phyloP scores from a whole-genome alignment of 805 yeast species.

The Monosporozyma siamensis region DNA sequence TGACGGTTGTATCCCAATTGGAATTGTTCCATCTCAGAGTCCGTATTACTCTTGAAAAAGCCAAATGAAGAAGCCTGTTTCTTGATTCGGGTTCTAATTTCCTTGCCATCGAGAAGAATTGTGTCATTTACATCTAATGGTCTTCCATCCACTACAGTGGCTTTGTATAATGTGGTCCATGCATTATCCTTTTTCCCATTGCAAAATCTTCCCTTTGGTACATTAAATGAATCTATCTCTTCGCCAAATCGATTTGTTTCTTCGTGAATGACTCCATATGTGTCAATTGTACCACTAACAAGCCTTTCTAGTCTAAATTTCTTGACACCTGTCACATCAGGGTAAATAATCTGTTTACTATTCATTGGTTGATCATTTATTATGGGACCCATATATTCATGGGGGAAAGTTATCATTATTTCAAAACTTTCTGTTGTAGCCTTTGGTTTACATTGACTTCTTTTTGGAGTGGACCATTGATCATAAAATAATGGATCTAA shows the following conservation, averaged over 20 bases:
- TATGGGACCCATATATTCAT: constrained; percentile 6
- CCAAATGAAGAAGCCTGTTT: no score
- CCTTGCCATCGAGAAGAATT: background rate
- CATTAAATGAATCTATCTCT: no score
- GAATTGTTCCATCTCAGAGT: background rate
- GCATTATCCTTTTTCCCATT: no score
- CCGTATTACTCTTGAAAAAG: no score
- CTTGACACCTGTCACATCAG: no score
- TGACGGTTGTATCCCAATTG: constrained; percentile 2
- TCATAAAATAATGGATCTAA: constrained; percentile 27
- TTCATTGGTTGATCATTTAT: background rate
- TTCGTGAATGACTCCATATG: no score
- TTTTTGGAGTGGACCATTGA: constrained; percentile 19
- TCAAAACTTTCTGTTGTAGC: constrained; percentile 26
- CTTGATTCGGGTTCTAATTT: no score
- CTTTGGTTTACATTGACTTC: constrained; percentile 9
- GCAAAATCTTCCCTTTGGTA: no score
- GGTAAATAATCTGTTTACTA: no score
- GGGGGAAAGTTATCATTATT: constrained; percentile 20
- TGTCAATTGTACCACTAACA: no score
- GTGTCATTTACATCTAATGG: background rate
- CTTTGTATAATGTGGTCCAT: constrained; percentile 10
- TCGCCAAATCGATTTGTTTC: no score
- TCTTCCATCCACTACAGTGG: constrained; percentile 6
- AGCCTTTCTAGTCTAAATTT: no score